phyloP scores from a whole-genome alignment of 1,139 yeast species.

The Suhomyces choctaworum region DNA sequence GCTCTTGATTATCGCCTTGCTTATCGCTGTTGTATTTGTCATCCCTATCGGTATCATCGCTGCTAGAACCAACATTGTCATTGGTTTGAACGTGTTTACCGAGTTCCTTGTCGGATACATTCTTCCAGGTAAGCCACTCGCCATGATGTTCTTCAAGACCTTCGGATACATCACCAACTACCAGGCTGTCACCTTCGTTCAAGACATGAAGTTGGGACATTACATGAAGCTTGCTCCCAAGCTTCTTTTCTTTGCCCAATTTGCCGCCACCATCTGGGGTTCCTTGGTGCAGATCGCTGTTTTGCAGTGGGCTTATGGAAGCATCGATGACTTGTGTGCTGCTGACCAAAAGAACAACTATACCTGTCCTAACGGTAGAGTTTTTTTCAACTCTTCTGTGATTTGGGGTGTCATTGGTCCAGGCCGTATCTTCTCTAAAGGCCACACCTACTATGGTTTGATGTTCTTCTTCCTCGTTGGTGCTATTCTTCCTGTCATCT shows the following conservation, averaged over 20 bases:
- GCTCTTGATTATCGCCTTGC: constrained; percentile 38
- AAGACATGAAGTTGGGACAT: constrained; percentile 56
- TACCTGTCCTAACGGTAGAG: constrained; percentile 47
- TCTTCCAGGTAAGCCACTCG: constrained; percentile 50
- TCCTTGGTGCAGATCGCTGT: constrained; percentile 47
- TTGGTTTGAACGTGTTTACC: constrained; percentile 48
- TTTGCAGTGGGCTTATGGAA: constrained; percentile 44
- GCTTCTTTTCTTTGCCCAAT: constrained; percentile 45
- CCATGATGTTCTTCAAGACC: constrained; percentile 50
- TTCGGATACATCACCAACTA: constrained; percentile 52
- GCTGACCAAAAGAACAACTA: constrained; percentile 37
- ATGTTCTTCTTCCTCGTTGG: constrained; percentile 47
- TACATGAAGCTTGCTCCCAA: constrained; percentile 55
- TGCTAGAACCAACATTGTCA: constrained; percentile 44
- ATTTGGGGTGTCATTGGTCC: constrained; percentile 53
- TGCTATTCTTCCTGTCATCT: constrained; percentile 35
- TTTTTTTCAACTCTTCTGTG: constrained; percentile 47
- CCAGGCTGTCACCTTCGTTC: constrained; percentile 53
- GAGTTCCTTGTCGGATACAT: constrained; percentile 49
- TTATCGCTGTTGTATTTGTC: constrained; percentile 42
- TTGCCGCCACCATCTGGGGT: constrained; percentile 49
- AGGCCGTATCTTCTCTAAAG: constrained; percentile 38
- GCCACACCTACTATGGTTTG: constrained; percentile 40
- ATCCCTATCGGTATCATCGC: constrained; percentile 46
- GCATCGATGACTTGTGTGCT: constrained; percentile 51